Conservation (phyloP, 768 basidiomycete species). For the Calocera viscosa region DNA sequence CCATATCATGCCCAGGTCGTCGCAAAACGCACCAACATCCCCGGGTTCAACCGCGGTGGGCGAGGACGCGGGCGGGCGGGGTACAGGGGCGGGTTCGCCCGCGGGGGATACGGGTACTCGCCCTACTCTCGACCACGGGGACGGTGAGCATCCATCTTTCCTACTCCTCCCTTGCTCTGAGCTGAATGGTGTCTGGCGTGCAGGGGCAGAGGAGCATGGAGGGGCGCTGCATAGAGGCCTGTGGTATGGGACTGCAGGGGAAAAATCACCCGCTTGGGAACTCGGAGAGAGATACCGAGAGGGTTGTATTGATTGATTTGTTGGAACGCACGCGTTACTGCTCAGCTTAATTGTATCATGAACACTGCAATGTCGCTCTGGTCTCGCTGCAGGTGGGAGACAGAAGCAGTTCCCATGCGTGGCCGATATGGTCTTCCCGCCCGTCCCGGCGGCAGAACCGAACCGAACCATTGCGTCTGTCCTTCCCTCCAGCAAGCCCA, state of each 20-base stretch:
- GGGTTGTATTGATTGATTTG: neutral
- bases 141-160: neutral
- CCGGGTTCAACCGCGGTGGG: slow-evolving; percentile 76
- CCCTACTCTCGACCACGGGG: neutral
- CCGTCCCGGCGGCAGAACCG: no score
- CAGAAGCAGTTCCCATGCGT: no score
- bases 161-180: neutral
- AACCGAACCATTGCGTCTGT: no score
- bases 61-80: slow-evolving; percentile 44
- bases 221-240: neutral
- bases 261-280: no score
- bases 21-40: slow-evolving; percentile 89
- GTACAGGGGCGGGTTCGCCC: slow-evolving; percentile 42
- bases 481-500: no score
- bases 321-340: no score
- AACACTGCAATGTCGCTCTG: neutral
- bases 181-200: no score
- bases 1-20: slow-evolving; percentile 51
- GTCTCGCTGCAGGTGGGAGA: no score
- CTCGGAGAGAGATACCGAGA: neutral
- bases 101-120: slow-evolving; percentile 41
- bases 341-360: slow-evolving; percentile 7
- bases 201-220: neutral
- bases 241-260: no score
- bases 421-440: no score